Evolutionary conservation across 805 yeast genomes (phyloP), one percentile per base, ranked within the genome.

Genomic region (Pichia nanzhaoensis): DNA sequence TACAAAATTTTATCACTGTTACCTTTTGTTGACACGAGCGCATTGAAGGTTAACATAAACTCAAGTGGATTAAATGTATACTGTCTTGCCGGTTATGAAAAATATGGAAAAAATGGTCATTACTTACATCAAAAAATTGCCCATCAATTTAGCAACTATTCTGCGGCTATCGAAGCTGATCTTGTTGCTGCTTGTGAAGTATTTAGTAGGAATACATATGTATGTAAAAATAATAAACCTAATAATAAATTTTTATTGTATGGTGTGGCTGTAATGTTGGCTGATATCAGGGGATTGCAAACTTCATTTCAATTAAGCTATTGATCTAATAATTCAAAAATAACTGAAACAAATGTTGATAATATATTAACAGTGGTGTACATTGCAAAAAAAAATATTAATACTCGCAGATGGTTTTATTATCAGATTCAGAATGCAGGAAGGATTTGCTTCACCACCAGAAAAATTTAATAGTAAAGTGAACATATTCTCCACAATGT

Each of bases 1-100:
- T n/a, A n/a, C 50, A 95, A 87, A 67, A 93, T 85, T 67, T 91
- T 84, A 51, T 93, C 93, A 55, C 66, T 85, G 55, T 67, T 86
- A 51, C 95, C 87, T 68, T 76, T 86, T 56, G 95, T 86, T 37
- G 95, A 95, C 61, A 70, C 75, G 1, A 57, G 63, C 17, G 48
- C 48, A n/a, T 37, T 48, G 24, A 53, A 54, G 18, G 45, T 48
- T 6, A 57, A 59, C 33, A 41, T 35, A 27, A 21, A 21, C n/a
- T 44, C 51, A 22, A 44, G 41, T 4, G 42, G 34, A 13, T 35
- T 43, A 4, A 63, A 59, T 34, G 45, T 74, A 44, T 89, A 83
- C 56, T 89, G 83, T 57, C 67, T 82, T 60, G 70, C 82, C 38
- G 82, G 81, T 37, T 66, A 67, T 44, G 68, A 37, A 67, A 75